Evolutionary conservation across 495 filamentous ascomycete species (phyloP).

Genomic region (Neurospora discreta): DNA sequence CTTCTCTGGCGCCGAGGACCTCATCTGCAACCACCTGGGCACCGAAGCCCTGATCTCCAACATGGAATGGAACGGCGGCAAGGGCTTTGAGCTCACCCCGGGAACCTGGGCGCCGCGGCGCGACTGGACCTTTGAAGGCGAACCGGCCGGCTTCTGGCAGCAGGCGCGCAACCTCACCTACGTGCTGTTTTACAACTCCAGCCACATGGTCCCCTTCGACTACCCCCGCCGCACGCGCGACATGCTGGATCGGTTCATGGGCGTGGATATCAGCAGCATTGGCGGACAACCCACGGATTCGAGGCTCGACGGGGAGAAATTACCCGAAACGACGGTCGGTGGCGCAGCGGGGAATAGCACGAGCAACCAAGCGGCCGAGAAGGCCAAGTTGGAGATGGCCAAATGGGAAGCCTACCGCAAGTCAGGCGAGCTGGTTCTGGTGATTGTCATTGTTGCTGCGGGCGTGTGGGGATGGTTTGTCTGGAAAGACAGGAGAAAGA

Average conservation of each 20-base stretch:
- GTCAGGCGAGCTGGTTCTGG: slow-evolving; percentile 79
- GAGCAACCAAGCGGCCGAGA: slow-evolving; percentile 61
- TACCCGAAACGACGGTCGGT: slow-evolving; percentile 73
- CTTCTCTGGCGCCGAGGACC: slow-evolving; percentile 86
- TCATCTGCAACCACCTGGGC: slow-evolving; percentile 95
- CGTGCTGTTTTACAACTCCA: slow-evolving; percentile 87
- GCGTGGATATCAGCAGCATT: slow-evolving; percentile 83
- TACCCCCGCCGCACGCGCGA: slow-evolving; percentile 77
- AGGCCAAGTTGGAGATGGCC: slow-evolving; percentile 65
- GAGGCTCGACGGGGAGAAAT: slow-evolving; percentile 83
- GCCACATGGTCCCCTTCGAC: slow-evolving; percentile 97
- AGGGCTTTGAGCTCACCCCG: slow-evolving; percentile 79
- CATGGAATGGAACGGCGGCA: slow-evolving; percentile 83
- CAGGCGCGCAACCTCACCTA: slow-evolving; percentile 91
- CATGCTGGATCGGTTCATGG: slow-evolving; percentile 95
- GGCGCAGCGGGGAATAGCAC: slow-evolving; percentile 59
- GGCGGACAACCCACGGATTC: slow-evolving; percentile 77
- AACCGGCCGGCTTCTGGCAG: slow-evolving; percentile 86
- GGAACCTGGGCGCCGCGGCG: slow-evolving; percentile 85
- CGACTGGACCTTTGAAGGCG: slow-evolving; percentile 90
- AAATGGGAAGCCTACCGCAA: slow-evolving; percentile 89
- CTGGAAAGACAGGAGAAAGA: slow-evolving; percentile 60
- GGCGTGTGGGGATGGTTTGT: slow-evolving; percentile 74
- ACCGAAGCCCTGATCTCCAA: slow-evolving; percentile 86
- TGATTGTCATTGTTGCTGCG: slow-evolving; percentile 73